A percentile compares a stretch with the other conserved stretches of the same genome.
These are phyloP conservation scores for Paraphaeosphaeria minitans DNA, from an alignment of 2,329 filamentous ascomycete genomes.

Conservation along the genomic window DNA sequence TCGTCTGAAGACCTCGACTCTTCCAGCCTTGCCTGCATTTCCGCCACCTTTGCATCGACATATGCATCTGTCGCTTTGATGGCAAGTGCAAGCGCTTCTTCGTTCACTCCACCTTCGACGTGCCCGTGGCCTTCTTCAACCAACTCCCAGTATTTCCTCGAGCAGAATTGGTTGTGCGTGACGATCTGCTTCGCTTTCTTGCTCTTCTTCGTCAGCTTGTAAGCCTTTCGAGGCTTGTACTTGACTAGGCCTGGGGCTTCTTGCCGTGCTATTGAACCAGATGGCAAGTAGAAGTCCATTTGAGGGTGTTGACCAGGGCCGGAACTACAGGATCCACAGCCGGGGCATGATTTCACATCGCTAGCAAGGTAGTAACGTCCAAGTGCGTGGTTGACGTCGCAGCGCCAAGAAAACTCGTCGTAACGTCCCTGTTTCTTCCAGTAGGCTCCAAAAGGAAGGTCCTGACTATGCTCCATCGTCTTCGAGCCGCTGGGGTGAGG, in stretches of 20 bases:
- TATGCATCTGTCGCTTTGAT: slow-evolving; percentile 23
- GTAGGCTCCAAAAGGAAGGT: slow-evolving; percentile 24
- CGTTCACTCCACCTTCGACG: not conserved
- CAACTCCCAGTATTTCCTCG: slow-evolving; percentile 25
- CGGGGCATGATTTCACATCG: slow-evolving; percentile 29
- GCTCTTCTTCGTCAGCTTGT: slow-evolving; percentile 14
- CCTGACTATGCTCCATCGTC: slow-evolving; percentile 35
- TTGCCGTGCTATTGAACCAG: slow-evolving; percentile 24
- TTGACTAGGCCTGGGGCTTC: slow-evolving; percentile 17
- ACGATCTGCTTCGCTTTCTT: not conserved
- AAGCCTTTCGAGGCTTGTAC: slow-evolving; percentile 27
- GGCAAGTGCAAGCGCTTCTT: slow-evolving; percentile 23
- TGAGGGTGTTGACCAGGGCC: slow-evolving; percentile 15
- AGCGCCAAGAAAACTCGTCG: slow-evolving; percentile 33
- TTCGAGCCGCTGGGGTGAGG: slow-evolving; percentile 32
- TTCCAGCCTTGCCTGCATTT: not conserved
- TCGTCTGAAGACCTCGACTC: slow-evolving; percentile 1
- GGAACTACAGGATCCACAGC: slow-evolving; percentile 25
- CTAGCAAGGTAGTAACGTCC: slow-evolving; percentile 39
- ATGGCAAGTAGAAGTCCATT: slow-evolving; percentile 37
- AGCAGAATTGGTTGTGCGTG: slow-evolving; percentile 31
- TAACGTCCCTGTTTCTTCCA: slow-evolving; percentile 16
- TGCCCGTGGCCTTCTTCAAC: slow-evolving; percentile 16
- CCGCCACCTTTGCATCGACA: slow-evolving; percentile 22
- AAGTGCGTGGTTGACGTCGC: slow-evolving; percentile 34